Base-by-base conservation (phyloP, 176 grass and related monocot genomes). In the Pharus latifolius region DNA sequence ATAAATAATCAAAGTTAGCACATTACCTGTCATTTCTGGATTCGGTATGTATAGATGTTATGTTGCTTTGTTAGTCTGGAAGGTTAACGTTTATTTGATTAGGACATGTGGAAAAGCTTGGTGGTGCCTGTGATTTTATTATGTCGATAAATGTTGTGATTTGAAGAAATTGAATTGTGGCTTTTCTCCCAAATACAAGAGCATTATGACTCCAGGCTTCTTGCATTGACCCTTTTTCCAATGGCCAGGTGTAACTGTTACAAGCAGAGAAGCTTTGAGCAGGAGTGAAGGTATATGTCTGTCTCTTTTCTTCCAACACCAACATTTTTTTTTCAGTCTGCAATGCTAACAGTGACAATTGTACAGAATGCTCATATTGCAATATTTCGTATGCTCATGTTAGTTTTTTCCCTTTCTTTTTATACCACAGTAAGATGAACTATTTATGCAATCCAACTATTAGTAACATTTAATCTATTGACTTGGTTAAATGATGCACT, bases 181-280 rank as follows among this genome's bases (percentile, higher is more conserved):
- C 46, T 3, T 49, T 15, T 33, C 43, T 10, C 31, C 5, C 4
- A n/a, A 22, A 1, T 41, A 48, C 0, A 2, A n/a, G 19, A 42
- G 2, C 14, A 22, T 40, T 33, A 19, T 56, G 30, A 5, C 3
- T n/a, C 53, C 29, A 25, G 32, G 19, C 61, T 43, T 76, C 2
- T 54, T 58, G 51, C 72, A 44, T 63, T 64, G 26, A 79, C 58
- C 58, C 9, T 77, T 80, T 69, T 43, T 75, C 40, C 40, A 24
- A 72, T 87, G 54, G 2, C 27, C 82, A 96, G 92, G 92, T 78
- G 83, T 81, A 80, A 81, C 83, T 60, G 82, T 66, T 81, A 52
- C 72, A 46, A 78, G 61, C 66, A 86, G 74, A 80, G 85, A 91
- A 81, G n/a, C 58, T 67, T 45, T 96, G 14, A 86, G 71, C 58